These are phyloP conservation scores for Pulveroboletus frians DNA, from an alignment of 768 basidiomycete genomes.

Conservation along the genomic window DNA sequence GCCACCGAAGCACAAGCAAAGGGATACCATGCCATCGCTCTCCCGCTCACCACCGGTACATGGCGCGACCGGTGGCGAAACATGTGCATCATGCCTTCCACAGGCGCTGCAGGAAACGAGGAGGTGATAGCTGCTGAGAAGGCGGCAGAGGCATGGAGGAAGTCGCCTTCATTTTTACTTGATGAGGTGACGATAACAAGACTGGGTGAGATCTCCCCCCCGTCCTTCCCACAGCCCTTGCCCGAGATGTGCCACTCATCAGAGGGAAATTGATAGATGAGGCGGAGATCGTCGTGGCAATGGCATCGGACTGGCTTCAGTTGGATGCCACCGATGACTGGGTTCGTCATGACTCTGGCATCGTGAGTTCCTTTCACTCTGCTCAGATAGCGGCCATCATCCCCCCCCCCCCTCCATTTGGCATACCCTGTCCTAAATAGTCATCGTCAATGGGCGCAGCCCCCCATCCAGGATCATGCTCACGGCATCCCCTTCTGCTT, in stretches of 20 bases:
- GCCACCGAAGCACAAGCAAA: constrained; percentile 49
- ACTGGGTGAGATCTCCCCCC: constrained; percentile 45
- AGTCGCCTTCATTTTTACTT: constrained; percentile 66
- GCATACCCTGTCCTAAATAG: constrained; percentile 14
- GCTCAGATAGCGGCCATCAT: constrained; percentile 3
- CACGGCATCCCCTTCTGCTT: constrained; percentile 10
- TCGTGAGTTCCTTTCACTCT: constrained; percentile 49
- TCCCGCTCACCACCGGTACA: constrained; percentile 83
- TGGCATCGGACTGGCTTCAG: constrained; percentile 93
- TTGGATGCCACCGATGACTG: constrained; percentile 90
- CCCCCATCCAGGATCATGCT: constrained; percentile 3
- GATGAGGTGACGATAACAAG: constrained; percentile 89
- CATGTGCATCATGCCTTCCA: constrained; percentile 72
- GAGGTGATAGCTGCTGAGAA: constrained; percentile 46
- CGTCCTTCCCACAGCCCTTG: constrained; percentile 11
- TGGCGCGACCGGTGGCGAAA: constrained; percentile 87
- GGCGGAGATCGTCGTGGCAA: constrained; percentile 61
- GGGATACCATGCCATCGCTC: constrained; percentile 70
- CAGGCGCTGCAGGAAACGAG: constrained; percentile 32
- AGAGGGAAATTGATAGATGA: constrained; percentile 49
- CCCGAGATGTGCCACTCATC: constrained; percentile 14
- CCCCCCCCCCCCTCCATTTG: neutral
- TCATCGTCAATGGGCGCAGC: constrained; percentile 19
- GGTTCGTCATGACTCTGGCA: constrained; percentile 93
- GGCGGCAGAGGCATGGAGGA: constrained; percentile 83